Percentiles rank a stretch among this genome's conserved stretches.
Evolutionary conservation across 169 alveolate genomes (phyloP).

Genomic region (Babesia ovis): DNA sequence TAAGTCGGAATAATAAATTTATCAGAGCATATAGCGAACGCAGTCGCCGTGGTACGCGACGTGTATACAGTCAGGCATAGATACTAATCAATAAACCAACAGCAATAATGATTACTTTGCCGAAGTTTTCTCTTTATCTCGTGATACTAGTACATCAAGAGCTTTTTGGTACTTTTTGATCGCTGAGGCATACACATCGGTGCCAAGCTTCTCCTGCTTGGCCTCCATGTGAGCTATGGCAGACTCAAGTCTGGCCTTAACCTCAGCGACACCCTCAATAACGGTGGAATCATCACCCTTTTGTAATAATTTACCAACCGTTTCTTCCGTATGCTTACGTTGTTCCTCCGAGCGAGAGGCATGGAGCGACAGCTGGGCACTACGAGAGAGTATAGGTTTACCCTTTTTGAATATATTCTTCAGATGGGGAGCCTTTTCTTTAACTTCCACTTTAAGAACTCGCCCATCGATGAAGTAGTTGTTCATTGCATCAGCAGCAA

Average conservation of each 20-base stretch:
- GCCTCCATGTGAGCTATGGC: slow-evolving; percentile 8
- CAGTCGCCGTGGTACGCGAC: no score
- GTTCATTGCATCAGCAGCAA: slow-evolving; percentile 69
- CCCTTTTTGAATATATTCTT: slow-evolving; percentile 47
- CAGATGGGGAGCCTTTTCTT: slow-evolving; percentile 13
- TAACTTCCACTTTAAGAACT: slow-evolving; percentile 45
- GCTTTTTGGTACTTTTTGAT: slow-evolving; percentile 37
- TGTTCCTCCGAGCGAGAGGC: not conserved
- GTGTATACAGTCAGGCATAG: no score
- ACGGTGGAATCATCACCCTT: not conserved
- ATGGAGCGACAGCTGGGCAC: not conserved
- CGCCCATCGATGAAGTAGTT: slow-evolving; percentile 66
- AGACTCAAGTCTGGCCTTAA: slow-evolving; percentile 6
- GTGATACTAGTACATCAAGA: slow-evolving; percentile 1
- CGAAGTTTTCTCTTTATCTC: not conserved
- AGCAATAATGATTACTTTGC: not conserved
- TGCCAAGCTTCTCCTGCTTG: slow-evolving; percentile 24
- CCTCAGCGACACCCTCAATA: not conserved
- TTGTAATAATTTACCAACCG: not conserved
- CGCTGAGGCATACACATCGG: slow-evolving; percentile 39
- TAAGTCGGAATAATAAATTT: no score
- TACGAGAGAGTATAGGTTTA: not conserved
- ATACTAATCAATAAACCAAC: not conserved
- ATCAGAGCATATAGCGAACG: no score
- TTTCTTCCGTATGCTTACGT: not conserved